Percentiles rank a stretch among this genome's conserved stretches.
Evolutionary conservation across 176 grass and related monocot species (phyloP).

Genomic region (Raddia distichophylla): DNA sequence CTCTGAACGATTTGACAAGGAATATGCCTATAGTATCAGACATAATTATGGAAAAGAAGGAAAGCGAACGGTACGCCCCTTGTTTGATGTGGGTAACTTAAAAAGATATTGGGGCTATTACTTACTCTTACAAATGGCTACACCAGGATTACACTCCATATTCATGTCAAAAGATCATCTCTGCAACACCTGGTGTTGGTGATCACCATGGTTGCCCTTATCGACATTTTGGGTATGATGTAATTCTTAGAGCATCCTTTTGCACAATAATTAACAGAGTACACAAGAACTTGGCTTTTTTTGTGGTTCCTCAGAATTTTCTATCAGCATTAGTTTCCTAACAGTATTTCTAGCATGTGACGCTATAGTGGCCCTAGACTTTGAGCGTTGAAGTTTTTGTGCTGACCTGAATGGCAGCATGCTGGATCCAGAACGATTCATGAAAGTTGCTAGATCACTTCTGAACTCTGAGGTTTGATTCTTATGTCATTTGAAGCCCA

Average conservation of each 20-base stretch:
- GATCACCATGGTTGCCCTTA: slow-evolving; percentile 97
- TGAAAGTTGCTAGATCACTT: not conserved
- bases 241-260: slow-evolving; percentile 14
- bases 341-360: slow-evolving; percentile 8
- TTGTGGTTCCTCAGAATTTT: slow-evolving; percentile 20
- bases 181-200: slow-evolving; percentile 83
- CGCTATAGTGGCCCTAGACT: not conserved
- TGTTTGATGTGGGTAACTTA: not conserved
- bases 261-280: not conserved
- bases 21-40: slow-evolving; percentile 88
- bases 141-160: slow-evolving; percentile 95
- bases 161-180: slow-evolving; percentile 97
- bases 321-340: not conserved
- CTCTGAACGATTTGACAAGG: slow-evolving; percentile 89
- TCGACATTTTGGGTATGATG: slow-evolving; percentile 89
- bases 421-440: not conserved
- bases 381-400: slow-evolving; percentile 2
- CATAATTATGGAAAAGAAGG: slow-evolving; percentile 99
- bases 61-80: slow-evolving; percentile 74
- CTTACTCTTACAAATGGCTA: slow-evolving; percentile 35
- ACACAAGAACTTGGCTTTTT: slow-evolving; percentile 10
- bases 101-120: slow-evolving; percentile 27
- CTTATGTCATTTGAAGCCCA: slow-evolving; percentile 3
- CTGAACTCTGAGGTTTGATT: not conserved
- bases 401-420: not conserved